Evolutionary conservation across 257 asterid genomes (phyloP).

Genomic region (Solanum bulbocastanum): DNA sequence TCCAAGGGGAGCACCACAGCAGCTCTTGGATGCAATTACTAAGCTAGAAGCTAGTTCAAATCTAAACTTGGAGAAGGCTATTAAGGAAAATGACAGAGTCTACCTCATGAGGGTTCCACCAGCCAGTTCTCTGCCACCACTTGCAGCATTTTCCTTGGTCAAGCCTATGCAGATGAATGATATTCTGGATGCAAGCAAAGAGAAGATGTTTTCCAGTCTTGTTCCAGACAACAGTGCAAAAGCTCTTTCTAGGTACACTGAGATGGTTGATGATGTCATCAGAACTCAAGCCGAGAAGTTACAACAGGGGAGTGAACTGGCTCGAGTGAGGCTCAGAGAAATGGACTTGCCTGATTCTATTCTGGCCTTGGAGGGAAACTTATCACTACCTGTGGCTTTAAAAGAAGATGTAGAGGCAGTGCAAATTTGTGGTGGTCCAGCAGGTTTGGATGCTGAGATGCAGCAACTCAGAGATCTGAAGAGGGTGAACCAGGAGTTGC

Average conservation of each 20-base stretch:
- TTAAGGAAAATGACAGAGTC: conserved; percentile 94
- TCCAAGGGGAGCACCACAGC: conserved; percentile 82
- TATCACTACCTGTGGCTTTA: conserved; percentile 45
- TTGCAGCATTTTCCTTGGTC: conserved; percentile 86
- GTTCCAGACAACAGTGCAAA: conserved; percentile 95
- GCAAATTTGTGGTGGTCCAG: conserved; percentile 94
- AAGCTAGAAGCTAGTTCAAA: conserved; percentile 66
- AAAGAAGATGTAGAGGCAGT: conserved; percentile 94
- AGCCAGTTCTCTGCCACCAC: conserved; percentile 71
- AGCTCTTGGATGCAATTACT: conserved; percentile 71
- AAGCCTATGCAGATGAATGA: conserved; percentile 88
- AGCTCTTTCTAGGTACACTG: conserved; percentile 92
- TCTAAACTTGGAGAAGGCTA: conserved; percentile 73
- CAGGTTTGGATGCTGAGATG: conserved; percentile 84
- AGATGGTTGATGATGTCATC: conserved; percentile 86
- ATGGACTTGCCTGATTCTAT: conserved; percentile 96
- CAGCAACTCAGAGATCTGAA: conserved; percentile 89
- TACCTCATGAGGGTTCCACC: conserved; percentile 94
- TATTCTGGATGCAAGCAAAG: conserved; percentile 82
- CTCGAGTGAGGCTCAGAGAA: conserved; percentile 92
- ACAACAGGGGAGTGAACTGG: conserved; percentile 97
- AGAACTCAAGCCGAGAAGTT: conserved; percentile 95
- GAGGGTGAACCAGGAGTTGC: conserved; percentile 85
- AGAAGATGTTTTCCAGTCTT: conserved; percentile 84
- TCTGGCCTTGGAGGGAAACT: conserved; percentile 84